Percentiles rank a stretch among this genome's conserved stretches.
Evolutionary conservation across 805 yeast genomes (phyloP).

Genomic region (Saccharomycopsis sp.): DNA sequence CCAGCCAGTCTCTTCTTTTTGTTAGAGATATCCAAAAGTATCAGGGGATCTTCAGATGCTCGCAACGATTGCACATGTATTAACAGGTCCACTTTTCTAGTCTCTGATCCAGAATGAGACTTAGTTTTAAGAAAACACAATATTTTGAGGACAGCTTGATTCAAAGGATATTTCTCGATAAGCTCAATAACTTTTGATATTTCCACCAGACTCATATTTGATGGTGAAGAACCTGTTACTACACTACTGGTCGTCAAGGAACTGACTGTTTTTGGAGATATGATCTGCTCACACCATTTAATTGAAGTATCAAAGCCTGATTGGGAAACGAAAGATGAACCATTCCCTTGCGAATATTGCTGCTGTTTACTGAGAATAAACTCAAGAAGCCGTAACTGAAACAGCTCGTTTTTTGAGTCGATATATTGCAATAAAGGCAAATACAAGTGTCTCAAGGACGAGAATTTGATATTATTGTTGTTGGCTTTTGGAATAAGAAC

Average conservation of each 20-base stretch:
- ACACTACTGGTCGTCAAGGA: not conserved
- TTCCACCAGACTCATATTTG: not conserved
- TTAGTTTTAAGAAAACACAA: not conserved
- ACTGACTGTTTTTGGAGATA: constrained; percentile 1
- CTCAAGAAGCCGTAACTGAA: constrained; percentile 1
- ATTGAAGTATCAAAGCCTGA: not conserved
- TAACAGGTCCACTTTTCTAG: not conserved
- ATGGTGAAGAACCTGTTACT: not conserved
- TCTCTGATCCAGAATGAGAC: not conserved
- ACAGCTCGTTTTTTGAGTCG: not conserved
- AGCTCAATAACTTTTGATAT: not conserved
- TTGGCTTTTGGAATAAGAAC: constrained; percentile 26
- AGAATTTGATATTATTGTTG: constrained; percentile 7
- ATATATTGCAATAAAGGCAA: constrained; percentile 11
- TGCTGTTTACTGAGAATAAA: constrained; percentile 3
- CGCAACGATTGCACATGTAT: not conserved
- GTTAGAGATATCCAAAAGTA: not conserved
- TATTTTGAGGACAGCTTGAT: not conserved
- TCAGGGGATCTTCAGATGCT: not conserved
- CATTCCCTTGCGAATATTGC: not conserved
- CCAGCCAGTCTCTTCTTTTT: not conserved
- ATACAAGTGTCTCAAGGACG: constrained; percentile 11
- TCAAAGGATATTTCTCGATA: constrained; percentile 1
- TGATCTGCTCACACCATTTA: not conserved
- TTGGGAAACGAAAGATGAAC: not conserved